Evolutionary conservation across 2,329 filamentous ascomycete species (phyloP), one percentile per base, ranked within the genome.

Genomic region (Sclerotinia minor): DNA sequence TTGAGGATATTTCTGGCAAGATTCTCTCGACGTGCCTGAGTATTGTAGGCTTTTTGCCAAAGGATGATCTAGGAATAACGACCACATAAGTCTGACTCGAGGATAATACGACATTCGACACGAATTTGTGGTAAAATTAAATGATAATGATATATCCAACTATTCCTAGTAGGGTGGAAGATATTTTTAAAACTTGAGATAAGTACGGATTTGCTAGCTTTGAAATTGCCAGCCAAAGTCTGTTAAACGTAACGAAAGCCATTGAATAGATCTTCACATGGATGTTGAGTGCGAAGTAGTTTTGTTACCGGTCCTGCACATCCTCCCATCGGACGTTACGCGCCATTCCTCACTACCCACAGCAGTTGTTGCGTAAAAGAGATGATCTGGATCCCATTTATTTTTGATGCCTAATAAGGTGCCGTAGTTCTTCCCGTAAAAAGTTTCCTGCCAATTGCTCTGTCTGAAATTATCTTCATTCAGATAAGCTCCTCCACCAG

Each of bases 321-420:
- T 75, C 35, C 80, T 77, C 11, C 82, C 82, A 66, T 77, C 70
- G 7, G 74, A 77, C 5, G 74, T 75, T 9, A 81, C 77, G 29
- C 72, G 73, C 83, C 83, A 86, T n/a, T 72, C 72, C 63, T 86
- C 84, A 67, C 82, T 84, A 0, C 83, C 84, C 7, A 87, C 84
- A 5, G 78, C 81, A n/a, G 79, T 81, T 7, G 72, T 73, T 15
- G 80, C 82, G 64, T 84, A 83, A 47, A 84, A 84, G 8, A 87
- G 68, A 2, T 75, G 73, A 0, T 76, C 65, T 1, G 81, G 77
- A 71, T 86, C 85, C 71, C 81, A 86, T 72, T 79, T 81, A 45
- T 77, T 72, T 80, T 88, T 87, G 41, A 87, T 78, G 0, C 57
- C 45, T 19, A 79, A 65, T 26, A 85, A 71, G 13, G 70, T 71